These are phyloP conservation scores for Eucalyptus albens DNA, from an alignment of 345 rosid species.

Conservation along the genomic window DNA sequence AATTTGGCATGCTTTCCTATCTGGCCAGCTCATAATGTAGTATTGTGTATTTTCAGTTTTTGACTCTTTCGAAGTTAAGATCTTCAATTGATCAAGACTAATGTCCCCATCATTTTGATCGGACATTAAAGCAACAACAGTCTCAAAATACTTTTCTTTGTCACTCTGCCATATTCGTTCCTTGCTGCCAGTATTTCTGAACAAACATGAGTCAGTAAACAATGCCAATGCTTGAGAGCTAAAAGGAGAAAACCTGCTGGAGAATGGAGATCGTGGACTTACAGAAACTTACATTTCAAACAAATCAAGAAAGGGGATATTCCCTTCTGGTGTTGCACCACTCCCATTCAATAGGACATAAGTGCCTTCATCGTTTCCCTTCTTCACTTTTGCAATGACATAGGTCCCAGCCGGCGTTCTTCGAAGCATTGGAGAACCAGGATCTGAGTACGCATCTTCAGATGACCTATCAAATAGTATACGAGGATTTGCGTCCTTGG, in stretches of 20 bases:
- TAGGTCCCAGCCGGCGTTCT: conserved; percentile 70
- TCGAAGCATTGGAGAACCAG: conserved; percentile 93
- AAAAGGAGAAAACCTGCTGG: neutral
- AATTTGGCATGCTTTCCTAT: conserved; percentile 63
- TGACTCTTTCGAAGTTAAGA: conserved; percentile 86
- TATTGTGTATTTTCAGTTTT: conserved; percentile 94
- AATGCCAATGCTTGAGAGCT: neutral
- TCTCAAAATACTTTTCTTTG: conserved; percentile 81
- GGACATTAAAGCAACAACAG: conserved; percentile 87
- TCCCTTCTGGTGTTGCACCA: conserved; percentile 97
- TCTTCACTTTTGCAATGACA: conserved; percentile 82
- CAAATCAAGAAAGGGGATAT: conserved; percentile 93
- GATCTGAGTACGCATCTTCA: conserved; percentile 98
- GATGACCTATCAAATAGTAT: conserved; percentile 93
- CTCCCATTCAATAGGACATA: conserved; percentile 75
- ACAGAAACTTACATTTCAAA: conserved; percentile 76
- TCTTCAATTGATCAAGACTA: conserved; percentile 52
- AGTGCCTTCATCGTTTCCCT: conserved; percentile 52
- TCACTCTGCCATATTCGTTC: conserved; percentile 98
- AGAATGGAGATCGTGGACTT: neutral
- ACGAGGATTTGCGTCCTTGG: conserved; percentile 50
- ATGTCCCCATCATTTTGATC: conserved; percentile 78
- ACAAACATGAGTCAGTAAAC: conserved; percentile 16
- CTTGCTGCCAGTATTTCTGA: conserved; percentile 84
- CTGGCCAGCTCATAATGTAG: conserved; percentile 77